Base-by-base conservation (phyloP, 352 stramenopile species). In the Globisporangium radiosum region DNA sequence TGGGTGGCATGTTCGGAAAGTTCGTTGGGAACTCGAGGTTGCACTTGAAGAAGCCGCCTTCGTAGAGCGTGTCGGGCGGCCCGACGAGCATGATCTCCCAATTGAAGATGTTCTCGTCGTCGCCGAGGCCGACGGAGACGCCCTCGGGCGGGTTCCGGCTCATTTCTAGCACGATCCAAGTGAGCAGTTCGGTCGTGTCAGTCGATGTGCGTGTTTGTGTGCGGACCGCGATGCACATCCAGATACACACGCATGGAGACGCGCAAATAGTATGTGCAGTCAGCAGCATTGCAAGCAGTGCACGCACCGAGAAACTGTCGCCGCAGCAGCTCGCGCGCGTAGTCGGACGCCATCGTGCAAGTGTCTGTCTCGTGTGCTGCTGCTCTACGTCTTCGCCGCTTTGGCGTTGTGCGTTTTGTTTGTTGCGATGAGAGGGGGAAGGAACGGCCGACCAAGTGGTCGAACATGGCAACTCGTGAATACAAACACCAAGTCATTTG, bases 71-170 rank as follows among this genome's bases (percentile, higher is more conserved):
- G 65, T 97, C 93, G 2, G 91, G 85, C 14, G 94, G 93, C 0
- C 97, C 97, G 62, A 99, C 96, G 45, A 99, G 90, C 60, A 99
- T 77, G 52, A 99, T 97, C 78, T 99, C 95, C 97, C 97, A 99
- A 59, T 98, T 92, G 73, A 99, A 99, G 48, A 99, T 91, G 84
- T 99, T 98, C 62, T 95, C 92, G 59, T 99, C 96, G 69, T 99
- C 96, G 25, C 83, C 88, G 38, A 99, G 85, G 11, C 97, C 97
- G 36, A 99, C 97, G 3, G 94, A 99, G 47, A 99, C 95, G 40
- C 97, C 92, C 81, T 99, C 97, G 55, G 97, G 97, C 51, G 97
- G 97, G 71, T 99, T 99, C 63, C 97, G 97, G 58, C 89, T 96
- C 66, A 99, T 93, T 73, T 99, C 96, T 99, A 85, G 33, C 44